Conservation (phyloP, 2,329 filamentous ascomycete species). For the Calonectria pseudoreteaudii region DNA sequence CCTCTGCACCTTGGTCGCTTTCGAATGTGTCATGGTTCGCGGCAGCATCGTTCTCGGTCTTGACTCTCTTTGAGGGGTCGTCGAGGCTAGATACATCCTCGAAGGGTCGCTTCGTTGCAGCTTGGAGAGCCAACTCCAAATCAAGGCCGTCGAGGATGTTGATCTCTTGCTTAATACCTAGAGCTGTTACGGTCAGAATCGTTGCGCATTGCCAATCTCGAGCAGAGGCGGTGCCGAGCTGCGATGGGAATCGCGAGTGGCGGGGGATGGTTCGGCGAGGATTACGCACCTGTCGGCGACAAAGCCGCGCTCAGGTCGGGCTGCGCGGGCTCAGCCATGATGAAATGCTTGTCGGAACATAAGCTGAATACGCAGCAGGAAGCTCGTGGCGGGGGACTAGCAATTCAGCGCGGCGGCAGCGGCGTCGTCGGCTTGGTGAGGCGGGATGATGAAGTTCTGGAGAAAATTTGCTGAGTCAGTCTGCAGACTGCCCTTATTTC, state of each 20-base stretch:
- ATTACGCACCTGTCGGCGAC: slow-evolving; percentile 51
- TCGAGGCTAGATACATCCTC: slow-evolving; percentile 46
- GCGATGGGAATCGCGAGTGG: slow-evolving; percentile 14
- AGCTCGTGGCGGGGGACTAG: slow-evolving; percentile 32
- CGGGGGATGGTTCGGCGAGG: slow-evolving; percentile 22
- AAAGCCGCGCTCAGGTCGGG: slow-evolving; percentile 49
- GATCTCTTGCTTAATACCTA: slow-evolving; percentile 55
- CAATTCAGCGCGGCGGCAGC: slow-evolving; percentile 33
- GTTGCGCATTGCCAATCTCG: slow-evolving; percentile 17
- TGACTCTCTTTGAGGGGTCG: slow-evolving; percentile 49
- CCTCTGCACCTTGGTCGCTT: slow-evolving; percentile 37
- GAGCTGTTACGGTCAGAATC: slow-evolving; percentile 41
- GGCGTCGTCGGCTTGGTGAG: slow-evolving; percentile 35
- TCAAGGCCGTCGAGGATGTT: slow-evolving; percentile 50
- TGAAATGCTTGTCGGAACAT: slow-evolving; percentile 47
- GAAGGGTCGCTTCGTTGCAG: slow-evolving; percentile 53
- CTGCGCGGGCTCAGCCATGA: slow-evolving; percentile 56
- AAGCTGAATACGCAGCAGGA: slow-evolving; percentile 37
- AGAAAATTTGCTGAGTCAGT: slow-evolving; percentile 59
- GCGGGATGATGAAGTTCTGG: slow-evolving; percentile 48
- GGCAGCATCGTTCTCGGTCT: slow-evolving; percentile 42
- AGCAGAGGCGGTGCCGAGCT: slow-evolving; percentile 21
- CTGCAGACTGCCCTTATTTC: slow-evolving; percentile 53
- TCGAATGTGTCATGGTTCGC: slow-evolving; percentile 37
- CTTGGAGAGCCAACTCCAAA: slow-evolving; percentile 50